phyloP scores from a whole-genome alignment of 306 rosid genomes.

The Ormosia emarginata region DNA sequence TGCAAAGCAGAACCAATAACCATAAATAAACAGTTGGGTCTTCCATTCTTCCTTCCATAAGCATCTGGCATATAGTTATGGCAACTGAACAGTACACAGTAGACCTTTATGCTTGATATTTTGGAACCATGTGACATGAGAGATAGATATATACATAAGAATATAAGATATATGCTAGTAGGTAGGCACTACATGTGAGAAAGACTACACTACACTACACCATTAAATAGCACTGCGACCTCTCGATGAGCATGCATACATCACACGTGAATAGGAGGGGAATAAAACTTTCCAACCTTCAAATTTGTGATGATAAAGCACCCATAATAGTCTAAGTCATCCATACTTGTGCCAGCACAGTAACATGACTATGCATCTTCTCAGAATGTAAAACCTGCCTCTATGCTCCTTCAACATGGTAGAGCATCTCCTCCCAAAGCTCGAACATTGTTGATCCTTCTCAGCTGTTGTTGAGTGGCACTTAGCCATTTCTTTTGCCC shows the following conservation, averaged over 20 bases:
- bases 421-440: conserved; percentile 24
- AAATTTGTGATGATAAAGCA: neutral
- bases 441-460: neutral
- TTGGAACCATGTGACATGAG: neutral
- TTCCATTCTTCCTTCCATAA: neutral
- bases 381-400: conserved; percentile 41
- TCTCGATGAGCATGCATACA: neutral
- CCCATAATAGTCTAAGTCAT: neutral
- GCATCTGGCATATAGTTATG: neutral
- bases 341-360: conserved; percentile 39
- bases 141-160: neutral
- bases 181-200: conserved; percentile 11
- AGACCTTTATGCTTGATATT: conserved; percentile 2
- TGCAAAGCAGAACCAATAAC: neutral
- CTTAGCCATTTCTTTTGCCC: conserved; percentile 14
- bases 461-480: neutral
- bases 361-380: conserved; percentile 32
- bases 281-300: neutral
- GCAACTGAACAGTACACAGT: neutral
- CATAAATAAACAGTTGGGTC: neutral
- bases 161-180: neutral
- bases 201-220: neutral
- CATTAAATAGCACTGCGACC: neutral
- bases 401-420: conserved; percentile 12
- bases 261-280: neutral